phyloP scores from a whole-genome alignment of 495 filamentous ascomycete genomes.

The Podospora conica region DNA sequence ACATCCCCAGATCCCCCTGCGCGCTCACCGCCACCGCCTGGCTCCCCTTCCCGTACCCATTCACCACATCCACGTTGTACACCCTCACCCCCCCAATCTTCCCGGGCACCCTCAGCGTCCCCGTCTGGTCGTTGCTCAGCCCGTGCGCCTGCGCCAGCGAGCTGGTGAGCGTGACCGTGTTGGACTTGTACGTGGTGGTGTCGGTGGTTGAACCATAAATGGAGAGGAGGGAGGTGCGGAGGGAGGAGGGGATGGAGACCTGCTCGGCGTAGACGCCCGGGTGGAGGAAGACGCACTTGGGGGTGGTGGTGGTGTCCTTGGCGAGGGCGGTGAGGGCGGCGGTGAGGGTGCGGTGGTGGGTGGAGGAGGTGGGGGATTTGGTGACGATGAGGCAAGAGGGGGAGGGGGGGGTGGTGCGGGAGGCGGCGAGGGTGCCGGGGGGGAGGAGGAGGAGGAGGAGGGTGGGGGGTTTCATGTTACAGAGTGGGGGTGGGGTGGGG shows the following conservation, averaged over 20 bases:
- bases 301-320: slow-evolving; percentile 31
- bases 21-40: slow-evolving; percentile 57
- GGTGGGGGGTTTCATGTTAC: slow-evolving; percentile 18
- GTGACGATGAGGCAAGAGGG: slow-evolving; percentile 47
- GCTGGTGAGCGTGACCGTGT: slow-evolving; percentile 54
- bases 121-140: slow-evolving; percentile 42
- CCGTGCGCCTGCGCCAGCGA: slow-evolving; percentile 38
- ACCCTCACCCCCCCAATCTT: slow-evolving; percentile 47
- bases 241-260: slow-evolving; percentile 47
- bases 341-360: slow-evolving; percentile 47
- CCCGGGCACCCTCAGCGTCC: slow-evolving; percentile 45
- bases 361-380: slow-evolving; percentile 33
- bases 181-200: slow-evolving; percentile 46
- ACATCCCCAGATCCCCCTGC: slow-evolving; percentile 51
- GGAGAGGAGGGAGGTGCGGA: slow-evolving; percentile 40
- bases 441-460: slow-evolving; percentile 25
- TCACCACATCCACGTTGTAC: slow-evolving; percentile 59
- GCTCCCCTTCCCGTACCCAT: slow-evolving; percentile 47
- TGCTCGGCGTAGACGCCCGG: slow-evolving; percentile 53
- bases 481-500: neutral
- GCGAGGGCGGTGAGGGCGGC: slow-evolving; percentile 51
- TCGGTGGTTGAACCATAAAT: slow-evolving; percentile 59
- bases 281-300: slow-evolving; percentile 60
- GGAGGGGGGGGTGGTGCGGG: slow-evolving; percentile 43
- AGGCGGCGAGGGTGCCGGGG: slow-evolving; percentile 28